phyloP scores from a whole-genome alignment of 2,329 filamentous ascomycete genomes.

The Venturia effusa region DNA sequence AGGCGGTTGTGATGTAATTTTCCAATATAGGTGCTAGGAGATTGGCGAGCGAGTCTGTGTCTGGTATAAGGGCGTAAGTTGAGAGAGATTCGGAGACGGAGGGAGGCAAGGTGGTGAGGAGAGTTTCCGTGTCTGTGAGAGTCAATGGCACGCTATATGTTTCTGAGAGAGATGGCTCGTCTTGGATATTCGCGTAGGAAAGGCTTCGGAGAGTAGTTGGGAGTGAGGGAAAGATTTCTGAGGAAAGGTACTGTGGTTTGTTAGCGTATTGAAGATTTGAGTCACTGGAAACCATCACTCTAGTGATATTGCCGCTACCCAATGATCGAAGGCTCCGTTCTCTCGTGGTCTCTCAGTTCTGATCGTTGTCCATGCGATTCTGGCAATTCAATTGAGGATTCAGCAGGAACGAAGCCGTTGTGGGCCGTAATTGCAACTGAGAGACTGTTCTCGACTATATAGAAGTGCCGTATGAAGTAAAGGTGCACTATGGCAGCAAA shows the following conservation, averaged over 20 bases:
- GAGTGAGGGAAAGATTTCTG: conserved; percentile 55
- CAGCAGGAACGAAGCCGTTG: background rate
- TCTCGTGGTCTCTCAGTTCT: too few relatives aligned
- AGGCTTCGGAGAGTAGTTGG: conserved; percentile 51
- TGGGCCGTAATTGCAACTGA: background rate
- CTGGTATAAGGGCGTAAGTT: conserved; percentile 51
- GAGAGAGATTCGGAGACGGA: conserved; percentile 55
- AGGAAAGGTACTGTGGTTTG: conserved; percentile 50
- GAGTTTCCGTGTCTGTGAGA: conserved; percentile 33
- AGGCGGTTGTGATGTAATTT: conserved; percentile 48
- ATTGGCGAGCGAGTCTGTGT: conserved; percentile 24
- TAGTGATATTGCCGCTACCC: conserved; percentile 2
- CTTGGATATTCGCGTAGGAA: conserved; percentile 46
- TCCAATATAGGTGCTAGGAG: conserved; percentile 56
- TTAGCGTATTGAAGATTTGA: background rate
- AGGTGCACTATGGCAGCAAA: background rate
- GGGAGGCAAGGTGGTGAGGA: conserved; percentile 46
- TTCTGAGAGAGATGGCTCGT: conserved; percentile 38
- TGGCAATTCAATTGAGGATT: background rate
- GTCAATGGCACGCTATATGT: conserved; percentile 50
- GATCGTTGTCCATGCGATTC: background rate
- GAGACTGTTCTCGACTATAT: background rate
- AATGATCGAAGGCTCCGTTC: background rate
- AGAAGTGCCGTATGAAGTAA: background rate
- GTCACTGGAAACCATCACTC: background rate